Evolutionary conservation across 352 stramenopile species (phyloP), one percentile per base, ranked within the genome.

Genomic region (Globisporangium takayamanum): DNA sequence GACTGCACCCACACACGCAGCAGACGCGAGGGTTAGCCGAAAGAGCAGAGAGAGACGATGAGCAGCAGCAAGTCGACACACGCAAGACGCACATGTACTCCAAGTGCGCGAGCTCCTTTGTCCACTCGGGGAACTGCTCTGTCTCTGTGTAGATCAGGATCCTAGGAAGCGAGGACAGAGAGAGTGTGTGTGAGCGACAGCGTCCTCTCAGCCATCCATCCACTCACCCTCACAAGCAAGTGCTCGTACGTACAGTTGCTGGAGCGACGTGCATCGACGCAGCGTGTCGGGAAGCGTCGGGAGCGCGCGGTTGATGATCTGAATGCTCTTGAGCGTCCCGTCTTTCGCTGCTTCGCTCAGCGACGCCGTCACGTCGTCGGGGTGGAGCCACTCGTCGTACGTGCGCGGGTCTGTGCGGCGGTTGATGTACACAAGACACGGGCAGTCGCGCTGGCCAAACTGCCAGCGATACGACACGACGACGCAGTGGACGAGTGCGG

Each of bases 141-240:
- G 60, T 66, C 54, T 61, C 48, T 0, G 60, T 66, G 55, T 62
- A 67, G 50, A 64, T 64, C 42, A 67, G 12, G 25, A 60, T 64
- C 44, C 59, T 60, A n/a, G 11, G 11, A 8, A n/a, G 20, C 22
- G 18, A 39, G 44, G 10, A 44, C n/a, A n/a, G n/a, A n/a, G 47
- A 55, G 6, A 55, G 46, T 30, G 4, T 12, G 20, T 44, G 5
- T 47, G 5, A 15, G n/a, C n/a, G n/a, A n/a, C 39, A 44, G 4
- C 16, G 39, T 44, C 11, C 16, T 45, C 16, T n/a, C 26, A 12
- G n/a, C n/a, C 26, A 42, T 39, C n/a, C n/a, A n/a, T n/a, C n/a
- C n/a, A n/a, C n/a, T n/a, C n/a, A n/a, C n/a, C n/a, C n/a, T n/a
- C 7, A 11, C 15, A 46, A 28, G 7, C n/a, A 59, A 37, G n/a